These are phyloP conservation scores for Ceratobasidium sp. DNA, from an alignment of 1,284 basidiomycete genomes.

Conservation along the genomic window DNA sequence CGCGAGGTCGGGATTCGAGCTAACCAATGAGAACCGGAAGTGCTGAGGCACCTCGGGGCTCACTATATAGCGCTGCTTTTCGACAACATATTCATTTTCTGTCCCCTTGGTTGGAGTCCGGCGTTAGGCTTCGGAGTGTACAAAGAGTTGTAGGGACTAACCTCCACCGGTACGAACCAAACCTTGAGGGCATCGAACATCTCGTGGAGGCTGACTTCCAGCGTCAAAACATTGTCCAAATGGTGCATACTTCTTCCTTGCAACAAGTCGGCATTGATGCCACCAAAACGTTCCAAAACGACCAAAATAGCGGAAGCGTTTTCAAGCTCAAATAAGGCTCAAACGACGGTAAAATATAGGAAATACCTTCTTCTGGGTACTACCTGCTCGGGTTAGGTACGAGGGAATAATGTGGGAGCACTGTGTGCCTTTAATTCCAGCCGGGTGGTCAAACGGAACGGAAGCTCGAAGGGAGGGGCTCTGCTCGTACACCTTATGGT, in stretches of 20 bases:
- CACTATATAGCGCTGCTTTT: not conserved
- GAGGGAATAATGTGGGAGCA: not conserved
- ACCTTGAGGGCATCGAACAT: not conserved
- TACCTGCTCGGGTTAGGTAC: not conserved
- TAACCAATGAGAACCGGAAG: not conserved
- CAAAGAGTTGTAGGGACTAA: not conserved
- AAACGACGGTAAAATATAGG: not conserved
- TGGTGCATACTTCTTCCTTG: not conserved
- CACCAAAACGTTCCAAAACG: not conserved
- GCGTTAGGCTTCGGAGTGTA: not conserved
- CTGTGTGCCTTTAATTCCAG: not conserved
- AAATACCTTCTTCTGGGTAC: not conserved
- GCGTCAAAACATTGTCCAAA: not conserved
- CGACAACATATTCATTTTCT: not conserved
- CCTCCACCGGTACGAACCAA: not conserved
- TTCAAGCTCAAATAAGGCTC: not conserved
- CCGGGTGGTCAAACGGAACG: no score
- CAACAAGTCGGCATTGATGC: not conserved
- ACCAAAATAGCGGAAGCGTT: not conserved
- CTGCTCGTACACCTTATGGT: not conserved
- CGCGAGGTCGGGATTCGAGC: not conserved
- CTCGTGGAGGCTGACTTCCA: not conserved
- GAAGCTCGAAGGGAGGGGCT: not conserved
- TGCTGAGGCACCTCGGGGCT: not conserved
- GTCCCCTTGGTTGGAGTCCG: not conserved